A percentile compares a stretch with the other conserved stretches of the same genome.
Conservation (phyloP, 148 eudicot genomes). For the Cornus controversa region DNA sequence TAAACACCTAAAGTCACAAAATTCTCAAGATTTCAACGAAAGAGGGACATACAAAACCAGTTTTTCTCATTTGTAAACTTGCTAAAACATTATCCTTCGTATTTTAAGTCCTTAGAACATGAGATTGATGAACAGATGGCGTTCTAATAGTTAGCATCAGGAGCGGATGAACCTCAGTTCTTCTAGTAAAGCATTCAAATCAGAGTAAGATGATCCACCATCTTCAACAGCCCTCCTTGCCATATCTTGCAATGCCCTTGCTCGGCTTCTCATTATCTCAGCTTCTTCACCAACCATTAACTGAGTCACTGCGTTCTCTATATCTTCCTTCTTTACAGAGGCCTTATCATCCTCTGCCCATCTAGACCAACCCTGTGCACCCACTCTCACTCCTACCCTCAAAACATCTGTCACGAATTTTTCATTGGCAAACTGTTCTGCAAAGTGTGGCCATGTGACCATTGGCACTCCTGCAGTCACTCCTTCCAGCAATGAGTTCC, state of each 20-base stretch:
- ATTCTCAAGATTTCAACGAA: too few species aligned
- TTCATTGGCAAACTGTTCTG: constrained; percentile 22
- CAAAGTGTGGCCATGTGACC: constrained; percentile 23
- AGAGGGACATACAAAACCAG: too few species aligned
- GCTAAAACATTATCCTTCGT: too few species aligned
- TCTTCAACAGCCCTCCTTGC: constrained; percentile 15
- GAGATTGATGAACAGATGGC: too few species aligned
- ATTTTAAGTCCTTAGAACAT: too few species aligned
- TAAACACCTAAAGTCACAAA: too few species aligned
- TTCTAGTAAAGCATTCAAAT: constrained; percentile 9
- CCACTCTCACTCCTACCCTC: constrained; percentile 20
- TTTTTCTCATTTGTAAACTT: too few species aligned
- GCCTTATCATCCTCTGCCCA: not conserved
- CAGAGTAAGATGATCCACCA: constrained; percentile 15
- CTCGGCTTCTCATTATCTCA: constrained; percentile 12
- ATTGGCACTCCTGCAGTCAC: constrained; percentile 17
- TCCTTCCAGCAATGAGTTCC: constrained; percentile 24
- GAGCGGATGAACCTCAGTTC: not conserved
- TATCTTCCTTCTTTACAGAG: not conserved
- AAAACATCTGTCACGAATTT: constrained; percentile 11
- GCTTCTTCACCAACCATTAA: constrained; percentile 10
- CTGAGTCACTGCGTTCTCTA: constrained; percentile 6
- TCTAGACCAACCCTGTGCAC: constrained; percentile 3
- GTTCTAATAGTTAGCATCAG: too few species aligned
- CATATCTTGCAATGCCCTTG: not conserved